Conservation (phyloP, 208 protist genomes). For the Trichomonas tenax region DNA sequence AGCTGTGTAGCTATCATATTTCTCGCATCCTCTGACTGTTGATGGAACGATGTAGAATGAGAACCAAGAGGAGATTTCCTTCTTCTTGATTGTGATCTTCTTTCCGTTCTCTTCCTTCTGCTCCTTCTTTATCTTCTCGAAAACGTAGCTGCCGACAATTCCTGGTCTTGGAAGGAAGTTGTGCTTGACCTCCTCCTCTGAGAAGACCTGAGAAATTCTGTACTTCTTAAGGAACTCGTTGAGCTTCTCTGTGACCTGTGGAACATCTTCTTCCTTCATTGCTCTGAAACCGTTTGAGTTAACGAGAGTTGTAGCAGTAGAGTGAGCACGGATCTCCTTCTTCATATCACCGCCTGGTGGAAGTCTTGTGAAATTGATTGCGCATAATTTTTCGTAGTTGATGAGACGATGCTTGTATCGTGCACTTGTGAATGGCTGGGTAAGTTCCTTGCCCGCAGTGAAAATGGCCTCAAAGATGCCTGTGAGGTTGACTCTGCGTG, state of each 20-base stretch:
- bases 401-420: conserved; percentile 4
- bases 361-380: neutral
- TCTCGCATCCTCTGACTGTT: conserved; percentile 73
- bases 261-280: conserved; percentile 36
- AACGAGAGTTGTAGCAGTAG: neutral
- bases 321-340: neutral
- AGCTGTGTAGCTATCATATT: conserved; percentile 69
- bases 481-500: conserved; percentile 78
- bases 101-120: neutral
- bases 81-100: conserved; percentile 20
- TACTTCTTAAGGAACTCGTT: conserved; percentile 53
- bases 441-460: conserved; percentile 83
- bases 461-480: conserved; percentile 72
- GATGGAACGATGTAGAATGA: conserved; percentile 90
- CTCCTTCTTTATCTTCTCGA: conserved; percentile 46
- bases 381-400: conserved; percentile 10
- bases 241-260: conserved; percentile 52
- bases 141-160: conserved; percentile 81
- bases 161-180: conserved; percentile 72
- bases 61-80: conserved; percentile 78
- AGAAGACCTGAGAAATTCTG: conserved; percentile 63
- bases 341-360: neutral
- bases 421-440: conserved; percentile 68
- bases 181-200: conserved; percentile 74
- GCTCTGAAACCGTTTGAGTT: conserved; percentile 27